Percentiles rank a stretch among this genome's conserved stretches.
Conservation (phyloP, 2,329 filamentous ascomycete species). For the Fusarium acutatum region DNA sequence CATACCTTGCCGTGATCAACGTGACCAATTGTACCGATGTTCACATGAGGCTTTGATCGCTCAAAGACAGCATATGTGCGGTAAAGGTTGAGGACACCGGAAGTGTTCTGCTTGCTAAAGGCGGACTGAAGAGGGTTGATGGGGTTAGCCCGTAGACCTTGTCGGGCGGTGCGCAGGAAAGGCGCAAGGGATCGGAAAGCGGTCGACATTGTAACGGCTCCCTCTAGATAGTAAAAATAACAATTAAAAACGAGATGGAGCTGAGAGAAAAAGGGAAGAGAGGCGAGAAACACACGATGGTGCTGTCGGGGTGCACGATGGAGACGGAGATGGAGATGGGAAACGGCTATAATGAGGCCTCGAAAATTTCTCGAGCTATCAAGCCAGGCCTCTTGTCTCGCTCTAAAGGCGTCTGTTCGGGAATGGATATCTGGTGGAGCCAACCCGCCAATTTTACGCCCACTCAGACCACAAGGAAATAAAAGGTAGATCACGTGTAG, state of each 20-base stretch:
- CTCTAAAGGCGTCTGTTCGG: slow-evolving; percentile 21
- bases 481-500: slow-evolving; percentile 38
- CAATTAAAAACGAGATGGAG: slow-evolving; percentile 39
- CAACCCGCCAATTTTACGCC: slow-evolving; percentile 17
- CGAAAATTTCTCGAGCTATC: slow-evolving; percentile 51
- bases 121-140: slow-evolving; percentile 80
- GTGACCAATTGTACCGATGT: slow-evolving; percentile 99
- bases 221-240: slow-evolving; percentile 35
- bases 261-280: slow-evolving; percentile 13
- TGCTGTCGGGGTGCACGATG: slow-evolving; percentile 22
- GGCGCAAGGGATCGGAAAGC: slow-evolving; percentile 81
- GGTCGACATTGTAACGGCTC: slow-evolving; percentile 73
- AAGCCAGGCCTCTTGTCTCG: slow-evolving; percentile 10
- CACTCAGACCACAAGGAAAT: slow-evolving; percentile 28
- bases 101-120: slow-evolving; percentile 68
- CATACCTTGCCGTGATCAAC: slow-evolving; percentile 98
- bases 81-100: slow-evolving; percentile 71
- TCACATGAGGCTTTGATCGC: slow-evolving; percentile 96
- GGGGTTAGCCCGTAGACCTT: slow-evolving; percentile 74
- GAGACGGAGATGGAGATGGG: slow-evolving; percentile 18
- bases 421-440: slow-evolving; percentile 30
- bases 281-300: slow-evolving; percentile 32
- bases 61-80: slow-evolving; percentile 77
- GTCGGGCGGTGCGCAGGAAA: slow-evolving; percentile 83
- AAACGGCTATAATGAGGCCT: slow-evolving; percentile 38